Conservation (phyloP, 495 filamentous ascomycete genomes). For the Aspergillus funiculosus region DNA sequence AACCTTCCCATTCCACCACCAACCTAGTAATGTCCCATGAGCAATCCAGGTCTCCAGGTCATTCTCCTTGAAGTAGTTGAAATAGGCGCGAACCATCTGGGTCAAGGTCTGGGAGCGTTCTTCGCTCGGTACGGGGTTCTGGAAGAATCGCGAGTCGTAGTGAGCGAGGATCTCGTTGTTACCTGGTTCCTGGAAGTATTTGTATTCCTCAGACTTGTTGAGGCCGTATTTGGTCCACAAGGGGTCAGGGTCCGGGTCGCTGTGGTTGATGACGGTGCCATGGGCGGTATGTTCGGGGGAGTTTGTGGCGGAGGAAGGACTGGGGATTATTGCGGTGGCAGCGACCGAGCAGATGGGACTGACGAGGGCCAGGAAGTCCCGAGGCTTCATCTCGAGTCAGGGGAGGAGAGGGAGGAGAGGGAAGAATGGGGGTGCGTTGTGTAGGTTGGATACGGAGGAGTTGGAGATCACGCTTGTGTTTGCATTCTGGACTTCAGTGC, state of each 20-base stretch:
- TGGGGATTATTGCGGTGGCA: constrained; percentile 13
- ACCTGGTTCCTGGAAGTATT: constrained; percentile 56
- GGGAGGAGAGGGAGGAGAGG: neutral
- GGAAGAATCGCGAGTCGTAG: constrained; percentile 69
- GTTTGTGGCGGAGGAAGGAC: constrained; percentile 1
- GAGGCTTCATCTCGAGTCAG: constrained; percentile 12
- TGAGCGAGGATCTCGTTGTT: constrained; percentile 52
- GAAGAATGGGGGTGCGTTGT: neutral
- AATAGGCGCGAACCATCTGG: constrained; percentile 67
- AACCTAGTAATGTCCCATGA: constrained; percentile 79
- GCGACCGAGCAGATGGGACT: constrained; percentile 22
- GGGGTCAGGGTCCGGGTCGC: constrained; percentile 16
- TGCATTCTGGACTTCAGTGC: constrained; percentile 14
- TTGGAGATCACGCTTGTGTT: constrained; percentile 13
- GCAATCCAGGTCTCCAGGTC: constrained; percentile 79
- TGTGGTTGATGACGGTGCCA: constrained; percentile 13
- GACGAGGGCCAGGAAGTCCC: constrained; percentile 16
- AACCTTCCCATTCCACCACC: constrained; percentile 85
- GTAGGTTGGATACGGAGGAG: neutral
- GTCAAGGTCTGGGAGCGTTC: constrained; percentile 57
- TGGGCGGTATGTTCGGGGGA: constrained; percentile 11
- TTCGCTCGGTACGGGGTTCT: constrained; percentile 52
- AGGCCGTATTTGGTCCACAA: constrained; percentile 30
- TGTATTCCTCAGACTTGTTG: constrained; percentile 34
- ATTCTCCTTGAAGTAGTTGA: constrained; percentile 57